Evolutionary conservation across 1,284 basidiomycete species (phyloP).

Genomic region (Bondarzewia mesenterica): DNA sequence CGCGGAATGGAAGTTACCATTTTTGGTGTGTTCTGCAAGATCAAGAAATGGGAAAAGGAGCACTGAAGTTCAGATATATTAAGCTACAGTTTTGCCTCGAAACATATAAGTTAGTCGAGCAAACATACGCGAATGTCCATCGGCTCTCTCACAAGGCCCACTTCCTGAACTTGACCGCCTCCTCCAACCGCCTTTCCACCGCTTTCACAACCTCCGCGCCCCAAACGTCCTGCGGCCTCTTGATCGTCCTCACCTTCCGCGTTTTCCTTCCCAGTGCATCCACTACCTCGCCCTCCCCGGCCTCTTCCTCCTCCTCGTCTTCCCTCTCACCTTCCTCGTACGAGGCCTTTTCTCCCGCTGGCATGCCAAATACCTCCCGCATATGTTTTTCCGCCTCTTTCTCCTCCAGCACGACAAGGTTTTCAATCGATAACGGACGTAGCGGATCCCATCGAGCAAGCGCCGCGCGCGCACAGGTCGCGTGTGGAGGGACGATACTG

Average conservation of each 20-base stretch:
- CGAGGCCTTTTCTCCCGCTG: background rate
- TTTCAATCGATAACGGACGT: constrained; percentile 58
- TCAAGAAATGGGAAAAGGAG: too few species aligned
- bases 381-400: constrained; percentile 68
- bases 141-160: constrained; percentile 13
- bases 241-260: background rate
- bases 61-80: too few species aligned
- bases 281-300: background rate
- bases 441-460: constrained; percentile 76
- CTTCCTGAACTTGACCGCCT: constrained; percentile 13
- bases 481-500: constrained; percentile 68
- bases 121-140: too few species aligned
- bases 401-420: constrained; percentile 76
- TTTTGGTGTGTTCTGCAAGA: background rate
- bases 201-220: constrained; percentile 28
- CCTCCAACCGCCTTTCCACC: constrained; percentile 25
- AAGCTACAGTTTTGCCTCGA: too few species aligned
- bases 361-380: constrained; percentile 24
- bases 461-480: constrained; percentile 61
- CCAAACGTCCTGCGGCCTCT: constrained; percentile 28
- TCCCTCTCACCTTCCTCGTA: background rate
- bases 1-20: background rate
- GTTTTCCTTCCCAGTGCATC: constrained; percentile 10
- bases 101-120: too few species aligned
- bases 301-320: background rate